These are phyloP conservation scores for Lentinula lateritia DNA, from an alignment of 768 basidiomycete species.

Conservation along the genomic window DNA sequence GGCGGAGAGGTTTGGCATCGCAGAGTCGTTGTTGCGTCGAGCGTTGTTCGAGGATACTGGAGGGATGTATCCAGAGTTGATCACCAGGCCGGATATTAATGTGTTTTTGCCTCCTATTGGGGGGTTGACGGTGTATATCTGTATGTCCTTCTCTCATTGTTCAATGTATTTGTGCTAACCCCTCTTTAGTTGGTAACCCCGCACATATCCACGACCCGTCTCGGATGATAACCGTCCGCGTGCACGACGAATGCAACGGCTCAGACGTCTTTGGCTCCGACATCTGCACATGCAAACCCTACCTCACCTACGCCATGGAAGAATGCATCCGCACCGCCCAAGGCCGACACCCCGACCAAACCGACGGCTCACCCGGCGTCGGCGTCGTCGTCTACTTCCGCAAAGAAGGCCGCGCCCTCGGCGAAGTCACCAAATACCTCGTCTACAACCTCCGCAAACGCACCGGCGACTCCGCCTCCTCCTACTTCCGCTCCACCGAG, in stretches of 20 bases:
- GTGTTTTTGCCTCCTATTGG: slow-evolving; percentile 96
- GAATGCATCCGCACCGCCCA: slow-evolving; percentile 59
- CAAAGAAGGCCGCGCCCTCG: slow-evolving; percentile 89
- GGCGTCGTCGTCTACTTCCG: slow-evolving; percentile 93
- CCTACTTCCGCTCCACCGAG: slow-evolving; percentile 93
- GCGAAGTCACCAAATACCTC: slow-evolving; percentile 90
- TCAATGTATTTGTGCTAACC: too few relatives aligned
- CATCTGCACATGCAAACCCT: slow-evolving; percentile 70
- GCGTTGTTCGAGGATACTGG: slow-evolving; percentile 95
- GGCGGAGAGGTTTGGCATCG: slow-evolving; percentile 89
- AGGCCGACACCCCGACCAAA: not conserved
- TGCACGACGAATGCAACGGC: slow-evolving; percentile 83
- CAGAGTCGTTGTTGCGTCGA: slow-evolving; percentile 80
- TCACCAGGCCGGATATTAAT: slow-evolving; percentile 94
- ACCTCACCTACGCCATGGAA: slow-evolving; percentile 88
- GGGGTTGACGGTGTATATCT: slow-evolving; percentile 82
- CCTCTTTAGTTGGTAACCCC: slow-evolving; percentile 67
- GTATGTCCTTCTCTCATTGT: too few relatives aligned
- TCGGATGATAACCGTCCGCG: slow-evolving; percentile 81
- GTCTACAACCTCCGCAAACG: slow-evolving; percentile 97
- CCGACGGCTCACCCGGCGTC: slow-evolving; percentile 47
- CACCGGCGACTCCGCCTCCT: slow-evolving; percentile 86
- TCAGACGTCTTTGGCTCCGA: slow-evolving; percentile 74
- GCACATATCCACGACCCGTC: slow-evolving; percentile 68
- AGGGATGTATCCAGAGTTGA: slow-evolving; percentile 93